phyloP scores from a whole-genome alignment of 106 monocot genomes.

The Alisma plantagoaquatica region DNA sequence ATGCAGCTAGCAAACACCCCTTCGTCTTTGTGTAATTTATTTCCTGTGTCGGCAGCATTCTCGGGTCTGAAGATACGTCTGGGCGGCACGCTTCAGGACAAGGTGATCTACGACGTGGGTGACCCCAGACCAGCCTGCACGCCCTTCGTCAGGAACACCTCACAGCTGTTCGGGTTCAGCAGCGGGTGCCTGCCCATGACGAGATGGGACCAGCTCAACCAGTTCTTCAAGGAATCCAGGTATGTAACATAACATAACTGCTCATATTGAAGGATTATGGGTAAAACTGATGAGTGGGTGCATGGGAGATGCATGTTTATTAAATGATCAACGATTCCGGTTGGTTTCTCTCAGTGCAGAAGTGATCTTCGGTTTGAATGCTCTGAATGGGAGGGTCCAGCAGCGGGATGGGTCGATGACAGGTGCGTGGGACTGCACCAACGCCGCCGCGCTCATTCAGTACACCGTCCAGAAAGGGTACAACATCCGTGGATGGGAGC shows the following conservation, averaged over 20 bases:
- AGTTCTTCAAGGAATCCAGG: constrained; percentile 66
- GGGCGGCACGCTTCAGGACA: constrained; percentile 86
- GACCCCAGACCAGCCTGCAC: constrained; percentile 28
- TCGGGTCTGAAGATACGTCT: constrained; percentile 75
- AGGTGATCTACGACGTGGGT: constrained; percentile 61
- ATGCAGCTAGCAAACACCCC: background rate
- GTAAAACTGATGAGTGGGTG: background rate
- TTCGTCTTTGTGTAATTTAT: background rate
- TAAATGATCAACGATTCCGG: background rate
- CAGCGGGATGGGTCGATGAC: constrained; percentile 55
- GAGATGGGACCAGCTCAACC: constrained; percentile 95
- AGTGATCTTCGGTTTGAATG: constrained; percentile 79
- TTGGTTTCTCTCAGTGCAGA: constrained; percentile 32
- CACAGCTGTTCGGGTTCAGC: constrained; percentile 45
- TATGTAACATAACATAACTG: constrained; percentile 10
- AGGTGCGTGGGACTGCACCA: constrained; percentile 76
- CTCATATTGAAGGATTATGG: background rate
- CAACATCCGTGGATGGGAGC: constrained; percentile 76
- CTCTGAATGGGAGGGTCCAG: constrained; percentile 64
- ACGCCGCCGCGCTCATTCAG: constrained; percentile 69
- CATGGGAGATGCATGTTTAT: background rate
- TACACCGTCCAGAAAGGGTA: constrained; percentile 77
- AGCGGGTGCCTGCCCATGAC: constrained; percentile 66
- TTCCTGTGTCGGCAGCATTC: constrained; percentile 42
- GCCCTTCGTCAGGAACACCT: constrained; percentile 37